Evolutionary conservation across 768 basidiomycete species (phyloP).

Genomic region (Mycena filopes): DNA sequence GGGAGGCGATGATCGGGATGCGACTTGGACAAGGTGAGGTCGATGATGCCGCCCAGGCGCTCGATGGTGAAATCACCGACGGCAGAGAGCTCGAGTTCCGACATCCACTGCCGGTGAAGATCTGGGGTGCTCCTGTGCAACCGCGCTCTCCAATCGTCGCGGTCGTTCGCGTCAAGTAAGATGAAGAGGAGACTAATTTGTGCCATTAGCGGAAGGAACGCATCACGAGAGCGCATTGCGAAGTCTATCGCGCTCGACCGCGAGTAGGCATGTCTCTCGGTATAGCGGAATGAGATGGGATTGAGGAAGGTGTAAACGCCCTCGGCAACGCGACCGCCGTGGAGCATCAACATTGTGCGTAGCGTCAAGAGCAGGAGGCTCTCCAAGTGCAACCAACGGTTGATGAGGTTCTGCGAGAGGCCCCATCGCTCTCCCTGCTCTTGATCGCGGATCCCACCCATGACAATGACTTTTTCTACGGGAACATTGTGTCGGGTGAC

Average conservation of each 20-base stretch:
- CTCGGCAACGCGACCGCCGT: constrained; percentile 18
- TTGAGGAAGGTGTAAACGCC: constrained; percentile 9
- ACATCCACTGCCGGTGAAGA: constrained; percentile 23
- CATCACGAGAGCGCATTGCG: constrained; percentile 26
- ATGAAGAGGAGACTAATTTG: constrained; percentile 21
- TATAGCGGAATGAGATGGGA: constrained; percentile 24
- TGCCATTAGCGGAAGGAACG: constrained; percentile 29
- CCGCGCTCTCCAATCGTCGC: constrained; percentile 18
- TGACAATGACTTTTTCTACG: constrained; percentile 4
- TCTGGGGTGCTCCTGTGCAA: neutral
- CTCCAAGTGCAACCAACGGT: constrained; percentile 26
- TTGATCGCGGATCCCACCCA: neutral
- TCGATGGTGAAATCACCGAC: constrained; percentile 27
- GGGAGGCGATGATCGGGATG: constrained; percentile 23
- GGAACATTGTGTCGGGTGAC: constrained; percentile 16
- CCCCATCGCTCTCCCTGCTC: constrained; percentile 15
- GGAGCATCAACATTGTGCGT: constrained; percentile 12
- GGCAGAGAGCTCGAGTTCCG: constrained; percentile 26
- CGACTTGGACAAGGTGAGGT: constrained; percentile 19
- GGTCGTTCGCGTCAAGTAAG: constrained; percentile 17
- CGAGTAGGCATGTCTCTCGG: constrained; percentile 17
- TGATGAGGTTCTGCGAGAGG: constrained; percentile 17
- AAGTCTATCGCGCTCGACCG: constrained; percentile 7
- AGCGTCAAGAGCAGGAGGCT: constrained; percentile 25
- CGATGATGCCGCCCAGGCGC: constrained; percentile 27